Base-by-base conservation (phyloP, 2,329 filamentous ascomycete genomes). In the Geosmithia flava region DNA sequence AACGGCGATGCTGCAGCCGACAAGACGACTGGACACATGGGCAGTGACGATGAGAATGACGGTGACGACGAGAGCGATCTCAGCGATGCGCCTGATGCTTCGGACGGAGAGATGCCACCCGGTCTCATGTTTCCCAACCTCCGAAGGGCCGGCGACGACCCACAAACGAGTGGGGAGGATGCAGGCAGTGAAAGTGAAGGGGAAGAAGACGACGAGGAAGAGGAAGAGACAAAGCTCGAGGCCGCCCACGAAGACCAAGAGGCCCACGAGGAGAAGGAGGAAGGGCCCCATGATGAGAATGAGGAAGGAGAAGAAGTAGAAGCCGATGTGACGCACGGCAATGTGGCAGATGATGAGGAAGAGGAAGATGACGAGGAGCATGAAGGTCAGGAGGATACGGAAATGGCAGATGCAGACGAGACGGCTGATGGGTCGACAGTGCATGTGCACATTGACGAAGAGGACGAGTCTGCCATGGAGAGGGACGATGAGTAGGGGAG, bases 31-130 rank as follows among this genome's bases (percentile, higher is more conserved):
- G 61, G 56, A 10, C 53, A 53, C 30, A 56, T 55, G n/a, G 57
- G 48, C 43, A 54, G 50, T 47, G 57, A 39, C 49, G 60, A 52
- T 52, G 63, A 37, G 54, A 59, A 48, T 54, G 63, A 46, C 52
- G 64, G 53, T 0, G 81, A 85, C 52, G 80, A 83, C 48, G 81
- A 85, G 60, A 85, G 80, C 56, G 81, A 85, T 52, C 67, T 85
- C 0, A 85, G 80, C 47, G 82, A 85, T 51, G 74, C 81, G 4
- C 70, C 78, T 23, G 64, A 74, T 3, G 75, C 73, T 41, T 78
- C 77, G 49, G 75, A 81, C 47, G 74, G 79, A 43, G 74, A 80
- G 41, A 70, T 74, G 29, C 74, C 75, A 1, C 67, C 71, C 1
- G 69, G 68, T 13, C 56, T 80, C 27, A 62, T 78, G 62, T 78